A percentile compares a stretch with the other conserved stretches of the same genome.
Evolutionary conservation across 495 filamentous ascomycete genomes (phyloP).

Genomic region (Xylaria castorea): DNA sequence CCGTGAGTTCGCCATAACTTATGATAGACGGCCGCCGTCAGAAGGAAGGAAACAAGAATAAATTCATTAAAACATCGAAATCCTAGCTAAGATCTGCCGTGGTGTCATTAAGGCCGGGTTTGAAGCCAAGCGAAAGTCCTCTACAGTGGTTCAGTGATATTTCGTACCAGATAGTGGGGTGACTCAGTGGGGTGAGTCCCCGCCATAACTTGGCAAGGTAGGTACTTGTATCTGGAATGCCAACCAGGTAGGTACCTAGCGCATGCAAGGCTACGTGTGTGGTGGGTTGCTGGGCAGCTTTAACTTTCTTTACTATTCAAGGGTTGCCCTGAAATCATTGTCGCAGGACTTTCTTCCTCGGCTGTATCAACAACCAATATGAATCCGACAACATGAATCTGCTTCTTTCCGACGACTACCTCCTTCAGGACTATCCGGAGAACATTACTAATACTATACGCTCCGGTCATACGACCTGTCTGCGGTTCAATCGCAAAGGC

Average conservation of each 20-base stretch:
- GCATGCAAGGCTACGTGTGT: not conserved
- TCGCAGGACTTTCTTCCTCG: not conserved
- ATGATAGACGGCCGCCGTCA: not conserved
- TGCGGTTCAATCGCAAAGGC: constrained; percentile 92
- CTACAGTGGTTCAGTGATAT: not conserved
- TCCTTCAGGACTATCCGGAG: constrained; percentile 95
- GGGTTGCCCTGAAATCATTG: no score
- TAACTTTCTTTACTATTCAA: not conserved
- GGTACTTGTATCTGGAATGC: not conserved
- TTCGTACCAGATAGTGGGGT: constrained; percentile 5
- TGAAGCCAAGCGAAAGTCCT: not conserved
- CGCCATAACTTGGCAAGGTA: not conserved
- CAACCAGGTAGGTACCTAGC: no score
- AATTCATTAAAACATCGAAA: not conserved
- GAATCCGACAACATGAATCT: constrained; percentile 52
- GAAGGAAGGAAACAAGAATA: not conserved
- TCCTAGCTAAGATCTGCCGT: not conserved
- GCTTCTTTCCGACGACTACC: constrained; percentile 62
- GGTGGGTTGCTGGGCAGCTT: not conserved
- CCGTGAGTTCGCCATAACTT: constrained; percentile 57
- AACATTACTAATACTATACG: constrained; percentile 83
- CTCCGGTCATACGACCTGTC: constrained; percentile 66
- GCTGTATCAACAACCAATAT: constrained; percentile 21
- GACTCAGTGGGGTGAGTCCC: not conserved
- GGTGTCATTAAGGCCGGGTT: not conserved